Evolutionary conservation across 2,329 filamentous ascomycete genomes (phyloP).

Genomic region (Cyclaneusma minus): DNA sequence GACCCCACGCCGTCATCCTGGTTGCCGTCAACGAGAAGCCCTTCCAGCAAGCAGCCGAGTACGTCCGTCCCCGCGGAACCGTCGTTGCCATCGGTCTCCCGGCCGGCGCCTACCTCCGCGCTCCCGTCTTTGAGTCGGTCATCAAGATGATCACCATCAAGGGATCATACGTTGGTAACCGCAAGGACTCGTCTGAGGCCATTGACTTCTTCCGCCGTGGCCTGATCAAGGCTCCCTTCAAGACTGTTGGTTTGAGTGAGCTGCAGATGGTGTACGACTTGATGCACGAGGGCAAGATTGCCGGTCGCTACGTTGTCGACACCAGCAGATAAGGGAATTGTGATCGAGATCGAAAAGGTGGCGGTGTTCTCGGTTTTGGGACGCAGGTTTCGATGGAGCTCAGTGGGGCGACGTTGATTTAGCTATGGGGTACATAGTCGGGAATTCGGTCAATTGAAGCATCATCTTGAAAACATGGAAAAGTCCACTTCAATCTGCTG

Average conservation of each 20-base stretch:
- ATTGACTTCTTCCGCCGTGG: constrained; percentile 79
- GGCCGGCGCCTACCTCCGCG: constrained; percentile 60
- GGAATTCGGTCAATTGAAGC: too few relatives aligned
- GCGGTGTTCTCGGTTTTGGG: too few relatives aligned
- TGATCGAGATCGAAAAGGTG: too few relatives aligned
- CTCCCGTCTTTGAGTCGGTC: constrained; percentile 81
- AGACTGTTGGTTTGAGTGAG: constrained; percentile 68
- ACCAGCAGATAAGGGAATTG: constrained; percentile 37
- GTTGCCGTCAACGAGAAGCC: constrained; percentile 81
- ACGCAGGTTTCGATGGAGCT: too few relatives aligned
- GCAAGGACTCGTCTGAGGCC: constrained; percentile 75
- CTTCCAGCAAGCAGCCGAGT: constrained; percentile 86
- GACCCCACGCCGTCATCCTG: constrained; percentile 75
- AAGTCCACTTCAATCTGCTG: too few relatives aligned
- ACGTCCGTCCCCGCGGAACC: constrained; percentile 67
- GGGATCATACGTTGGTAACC: constrained; percentile 87
- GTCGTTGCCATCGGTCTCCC: constrained; percentile 87
- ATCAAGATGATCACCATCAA: constrained; percentile 84
- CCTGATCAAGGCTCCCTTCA: constrained; percentile 75
- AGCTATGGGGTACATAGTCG: too few relatives aligned
- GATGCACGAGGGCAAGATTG: constrained; percentile 55
- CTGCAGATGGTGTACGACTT: constrained; percentile 67
- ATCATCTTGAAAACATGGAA: too few relatives aligned
- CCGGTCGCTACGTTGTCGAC: constrained; percentile 68
- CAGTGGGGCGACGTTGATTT: too few relatives aligned